A percentile compares a stretch with the other conserved stretches of the same genome.
phyloP scores from a whole-genome alignment of 495 filamentous ascomycete genomes.

The Aspergillus bridgeri region DNA sequence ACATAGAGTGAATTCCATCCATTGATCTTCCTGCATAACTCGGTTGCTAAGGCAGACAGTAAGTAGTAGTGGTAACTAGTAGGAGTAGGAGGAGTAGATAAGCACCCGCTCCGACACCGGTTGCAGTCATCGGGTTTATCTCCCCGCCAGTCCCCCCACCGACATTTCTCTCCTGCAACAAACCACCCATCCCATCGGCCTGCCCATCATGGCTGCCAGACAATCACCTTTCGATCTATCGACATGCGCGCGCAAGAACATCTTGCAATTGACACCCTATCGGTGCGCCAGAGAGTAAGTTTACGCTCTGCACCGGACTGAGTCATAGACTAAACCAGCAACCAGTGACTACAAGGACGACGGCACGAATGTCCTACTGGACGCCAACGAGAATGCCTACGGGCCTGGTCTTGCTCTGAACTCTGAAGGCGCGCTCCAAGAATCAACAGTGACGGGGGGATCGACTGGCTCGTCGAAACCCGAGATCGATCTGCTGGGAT shows the following conservation, averaged over 20 bases:
- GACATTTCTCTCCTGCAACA: background rate
- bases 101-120: conserved; percentile 9
- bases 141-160: conserved; percentile 5
- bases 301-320: conserved; percentile 7
- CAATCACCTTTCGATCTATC: conserved; percentile 64
- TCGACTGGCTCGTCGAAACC: conserved; percentile 37
- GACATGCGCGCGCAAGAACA: conserved; percentile 81
- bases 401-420: conserved; percentile 65
- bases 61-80: no score
- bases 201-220: conserved; percentile 37
- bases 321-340: conserved; percentile 29
- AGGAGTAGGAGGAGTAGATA: no score
- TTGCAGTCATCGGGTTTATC: conserved; percentile 5
- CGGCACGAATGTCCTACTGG: conserved; percentile 91
- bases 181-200: background rate
- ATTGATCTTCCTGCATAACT: no score
- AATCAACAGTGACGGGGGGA: conserved; percentile 31
- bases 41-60: no score
- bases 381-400: conserved; percentile 97
- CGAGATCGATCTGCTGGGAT: conserved; percentile 65
- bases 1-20: background rate
- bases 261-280: conserved; percentile 77
- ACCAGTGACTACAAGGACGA: conserved; percentile 97
- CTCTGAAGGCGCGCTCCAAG: conserved; percentile 42
- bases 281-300: conserved; percentile 79